phyloP scores from a whole-genome alignment of 1,139 yeast species.

The Debaryomyces fabryi region DNA sequence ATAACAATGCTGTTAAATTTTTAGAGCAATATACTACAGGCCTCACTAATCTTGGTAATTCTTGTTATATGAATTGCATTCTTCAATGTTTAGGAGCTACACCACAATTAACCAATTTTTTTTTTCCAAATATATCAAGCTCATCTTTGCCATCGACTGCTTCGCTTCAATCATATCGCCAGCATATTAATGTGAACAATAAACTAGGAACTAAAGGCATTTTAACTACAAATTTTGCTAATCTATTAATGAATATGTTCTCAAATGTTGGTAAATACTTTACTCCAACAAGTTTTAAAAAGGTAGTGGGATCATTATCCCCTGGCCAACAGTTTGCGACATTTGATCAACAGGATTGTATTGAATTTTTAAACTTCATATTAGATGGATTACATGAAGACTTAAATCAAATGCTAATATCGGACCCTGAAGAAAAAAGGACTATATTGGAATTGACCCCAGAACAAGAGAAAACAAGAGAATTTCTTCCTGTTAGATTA shows the following conservation, averaged over 20 bases:
- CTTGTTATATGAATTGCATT: conserved; percentile 92
- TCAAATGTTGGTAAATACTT: conserved; percentile 50
- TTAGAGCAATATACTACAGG: conserved; percentile 54
- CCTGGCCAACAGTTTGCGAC: conserved; percentile 64
- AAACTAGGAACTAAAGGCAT: conserved; percentile 83
- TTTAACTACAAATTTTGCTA: conserved; percentile 73
- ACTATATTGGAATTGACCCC: conserved; percentile 57
- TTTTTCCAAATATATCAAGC: conserved; percentile 33
- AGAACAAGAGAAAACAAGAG: conserved; percentile 76
- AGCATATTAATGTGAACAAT: conserved; percentile 75
- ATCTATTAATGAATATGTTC: conserved; percentile 62
- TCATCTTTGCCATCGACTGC: conserved; percentile 22
- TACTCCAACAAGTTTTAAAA: conserved; percentile 62
- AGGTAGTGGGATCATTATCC: conserved; percentile 68
- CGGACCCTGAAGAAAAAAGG: conserved; percentile 40
- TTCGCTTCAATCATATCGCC: conserved; percentile 53
- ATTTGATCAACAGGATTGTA: conserved; percentile 91
- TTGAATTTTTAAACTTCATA: conserved; percentile 82
- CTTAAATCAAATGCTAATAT: conserved; percentile 59
- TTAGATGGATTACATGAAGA: conserved; percentile 91
- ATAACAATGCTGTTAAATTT: conserved; percentile 23
- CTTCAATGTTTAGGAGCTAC: conserved; percentile 73
- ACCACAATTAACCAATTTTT: conserved; percentile 45
- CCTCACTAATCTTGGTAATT: conserved; percentile 80
- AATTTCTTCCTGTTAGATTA: conserved; percentile 71